Conservation (phyloP, 345 rosid genomes). For the Syzygium oleosum region DNA sequence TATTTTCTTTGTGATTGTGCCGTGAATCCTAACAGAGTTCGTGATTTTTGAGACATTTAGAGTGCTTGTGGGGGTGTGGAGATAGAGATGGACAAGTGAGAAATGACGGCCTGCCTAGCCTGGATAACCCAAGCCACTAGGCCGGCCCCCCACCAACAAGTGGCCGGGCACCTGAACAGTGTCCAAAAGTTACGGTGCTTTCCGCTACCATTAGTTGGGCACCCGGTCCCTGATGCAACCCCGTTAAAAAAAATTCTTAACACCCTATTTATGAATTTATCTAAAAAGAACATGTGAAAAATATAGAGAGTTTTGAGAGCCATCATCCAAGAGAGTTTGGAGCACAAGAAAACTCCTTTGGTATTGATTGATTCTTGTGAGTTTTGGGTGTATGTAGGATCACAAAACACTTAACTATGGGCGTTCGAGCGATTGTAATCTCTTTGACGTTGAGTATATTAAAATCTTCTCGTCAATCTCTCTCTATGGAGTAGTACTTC, state of each 20-base stretch:
- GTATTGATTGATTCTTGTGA: background rate
- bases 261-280: background rate
- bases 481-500: fast-evolving
- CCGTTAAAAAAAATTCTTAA: background rate
- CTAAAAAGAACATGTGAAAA: background rate
- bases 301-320: background rate
- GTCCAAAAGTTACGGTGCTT: background rate
- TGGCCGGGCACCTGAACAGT: background rate
- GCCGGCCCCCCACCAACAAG: too few species aligned
- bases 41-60: background rate
- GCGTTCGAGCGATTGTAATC: background rate
- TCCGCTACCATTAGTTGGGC: background rate
- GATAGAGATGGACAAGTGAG: background rate
- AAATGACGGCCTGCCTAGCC: background rate
- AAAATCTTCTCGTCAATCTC: too few species aligned
- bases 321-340: background rate
- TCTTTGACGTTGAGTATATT: too few species aligned
- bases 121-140: background rate
- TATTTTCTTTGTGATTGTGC: too few species aligned
- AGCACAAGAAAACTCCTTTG: background rate
- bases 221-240: background rate
- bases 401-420: background rate
- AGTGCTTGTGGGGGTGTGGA: background rate
- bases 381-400: background rate
- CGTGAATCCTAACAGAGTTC: background rate